Base-by-base conservation (phyloP, 176 grass and related monocot genomes). In the Oryza glumipatula region DNA sequence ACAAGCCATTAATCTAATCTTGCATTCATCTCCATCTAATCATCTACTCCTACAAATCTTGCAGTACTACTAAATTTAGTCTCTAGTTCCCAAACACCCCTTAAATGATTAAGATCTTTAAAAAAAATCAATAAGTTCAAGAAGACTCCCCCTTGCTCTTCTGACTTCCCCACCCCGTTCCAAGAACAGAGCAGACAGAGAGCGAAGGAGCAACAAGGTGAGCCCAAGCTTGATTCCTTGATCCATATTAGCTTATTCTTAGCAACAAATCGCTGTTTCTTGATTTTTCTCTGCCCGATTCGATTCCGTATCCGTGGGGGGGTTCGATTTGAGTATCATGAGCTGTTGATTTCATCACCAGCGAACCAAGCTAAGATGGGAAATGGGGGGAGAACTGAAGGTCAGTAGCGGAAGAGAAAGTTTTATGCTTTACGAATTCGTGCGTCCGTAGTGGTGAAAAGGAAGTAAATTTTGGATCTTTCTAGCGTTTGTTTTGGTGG, bases 171-270 rank as follows among this genome's bases (percentile, higher is more conserved):
- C 58, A 4, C 33, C 47, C 72, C 65, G 48, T 81, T 21, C 77
- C 82, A 49, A 81, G 82, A 80, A 68, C 64, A 73, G 60, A 24
- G 74, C 54, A 44, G 11, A 9, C 35, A 15, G 16, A 38, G 68
- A 60, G 16, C 4, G 11, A 73, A 56, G 44, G 8, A 56, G 78
- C 83, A 66, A 82, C 68, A 73, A 73, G 84, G 88, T 90, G 60
- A 90, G 67, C 73, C 52, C 15, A 58, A 17, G 67, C 67, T 30
- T 52, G 78, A 90, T 72, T 43, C 36, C 22, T 7, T 41, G 17
- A 35, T 73, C 77, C 48, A 45, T 80, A 13, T 28, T 81, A 81
- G 47, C 70, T 58, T 39, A 46, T 54, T 45, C 33, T 68, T 60
- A 63, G 54, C 17, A 28, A 38, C n/a, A 6, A 10, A 1, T 16